Base-by-base conservation (phyloP, 225 moss, liverwort and hornwort genomes). In the Marchantia paleacea region DNA sequence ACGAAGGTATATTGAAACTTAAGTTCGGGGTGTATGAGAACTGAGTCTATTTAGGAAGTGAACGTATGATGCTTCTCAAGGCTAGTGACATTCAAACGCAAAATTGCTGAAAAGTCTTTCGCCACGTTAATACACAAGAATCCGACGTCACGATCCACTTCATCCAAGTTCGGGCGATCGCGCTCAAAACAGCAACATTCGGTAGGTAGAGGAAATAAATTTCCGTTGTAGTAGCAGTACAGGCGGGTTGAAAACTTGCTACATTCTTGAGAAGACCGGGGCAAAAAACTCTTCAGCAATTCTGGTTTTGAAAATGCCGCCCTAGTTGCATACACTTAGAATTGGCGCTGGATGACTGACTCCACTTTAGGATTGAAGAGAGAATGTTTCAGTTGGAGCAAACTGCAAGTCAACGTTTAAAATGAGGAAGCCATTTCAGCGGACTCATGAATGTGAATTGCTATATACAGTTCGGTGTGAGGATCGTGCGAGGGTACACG, bases 21-120 rank as follows among this genome's bases (percentile, higher is more conserved):
- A 5, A 39, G 39, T 63, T n/a, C 20, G 63, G 24, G 63, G 8
- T 63, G 15, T 4, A 63, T 19, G 8, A 19, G 63, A 7, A 63
- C 22, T n/a, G 8, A 63, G 63, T 11, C 24, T 63, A n/a, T 63
- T 6, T 14, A 2, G 20, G n/a, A 63, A 19, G 2, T 63, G 63
- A 24, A 63, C 63, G n/a, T 19, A 63, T 12, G 8, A 63, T 14
- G 63, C 63, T 19, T 63, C 63, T 39, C 39, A 5, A 39, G 39
- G 39, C 39, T 39, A 39, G 39, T 39, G 39, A 66, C 10, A 48
- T 19, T 69, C 31, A 76, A 62, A 61, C 20, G 47, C 76, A 76
- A 14, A 76, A 76, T 62, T 76, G 76, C 62, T 76, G 76, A 76
- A 60, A 49, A 76, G 76, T 76, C 39, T 76, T 76, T 76, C 48